These are phyloP conservation scores for Leccinum subtestaceum DNA, from an alignment of 768 basidiomycete genomes.

Conservation along the genomic window DNA sequence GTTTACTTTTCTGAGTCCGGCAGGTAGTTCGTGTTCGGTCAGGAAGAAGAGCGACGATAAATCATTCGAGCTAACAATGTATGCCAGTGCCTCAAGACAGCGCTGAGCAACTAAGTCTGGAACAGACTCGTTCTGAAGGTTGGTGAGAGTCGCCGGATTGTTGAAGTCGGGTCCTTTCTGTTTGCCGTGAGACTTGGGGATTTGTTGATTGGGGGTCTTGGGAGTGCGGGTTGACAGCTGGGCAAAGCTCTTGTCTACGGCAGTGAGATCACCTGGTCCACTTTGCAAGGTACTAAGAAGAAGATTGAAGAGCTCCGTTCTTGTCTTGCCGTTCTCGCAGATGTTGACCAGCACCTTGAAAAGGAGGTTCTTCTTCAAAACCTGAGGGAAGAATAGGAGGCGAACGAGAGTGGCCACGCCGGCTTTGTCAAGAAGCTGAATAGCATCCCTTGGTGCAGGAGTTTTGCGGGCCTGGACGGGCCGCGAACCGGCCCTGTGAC, in stretches of 20 bases:
- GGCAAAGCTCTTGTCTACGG: conserved; percentile 91
- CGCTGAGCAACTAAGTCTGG: conserved; percentile 94
- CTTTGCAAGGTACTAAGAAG: conserved; percentile 94
- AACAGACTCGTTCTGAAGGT: conserved; percentile 70
- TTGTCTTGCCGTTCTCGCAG: conserved; percentile 91
- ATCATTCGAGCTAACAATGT: conserved; percentile 84
- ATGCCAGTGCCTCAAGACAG: conserved; percentile 86
- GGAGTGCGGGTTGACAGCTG: conserved; percentile 79
- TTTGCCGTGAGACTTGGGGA: conserved; percentile 57
- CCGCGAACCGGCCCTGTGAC: conserved; percentile 25
- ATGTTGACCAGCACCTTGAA: conserved; percentile 91
- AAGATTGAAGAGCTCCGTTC: conserved; percentile 90
- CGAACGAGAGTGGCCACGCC: conserved; percentile 88
- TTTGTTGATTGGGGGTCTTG: conserved; percentile 43
- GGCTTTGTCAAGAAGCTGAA: conserved; percentile 87
- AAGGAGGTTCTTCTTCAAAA: conserved; percentile 78
- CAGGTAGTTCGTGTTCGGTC: conserved; percentile 87
- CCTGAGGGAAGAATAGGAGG: conserved; percentile 94
- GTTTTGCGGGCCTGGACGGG: conserved; percentile 45
- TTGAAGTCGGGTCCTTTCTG: conserved; percentile 62
- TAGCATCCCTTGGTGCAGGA: conserved; percentile 72
- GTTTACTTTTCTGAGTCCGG: conserved; percentile 63
- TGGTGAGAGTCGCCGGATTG: conserved; percentile 46
- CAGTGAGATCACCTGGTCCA: conserved; percentile 86
- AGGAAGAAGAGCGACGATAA: conserved; percentile 90